These are phyloP conservation scores for Trypanosoma boissoni DNA, from an alignment of 208 protist species.

Conservation along the genomic window DNA sequence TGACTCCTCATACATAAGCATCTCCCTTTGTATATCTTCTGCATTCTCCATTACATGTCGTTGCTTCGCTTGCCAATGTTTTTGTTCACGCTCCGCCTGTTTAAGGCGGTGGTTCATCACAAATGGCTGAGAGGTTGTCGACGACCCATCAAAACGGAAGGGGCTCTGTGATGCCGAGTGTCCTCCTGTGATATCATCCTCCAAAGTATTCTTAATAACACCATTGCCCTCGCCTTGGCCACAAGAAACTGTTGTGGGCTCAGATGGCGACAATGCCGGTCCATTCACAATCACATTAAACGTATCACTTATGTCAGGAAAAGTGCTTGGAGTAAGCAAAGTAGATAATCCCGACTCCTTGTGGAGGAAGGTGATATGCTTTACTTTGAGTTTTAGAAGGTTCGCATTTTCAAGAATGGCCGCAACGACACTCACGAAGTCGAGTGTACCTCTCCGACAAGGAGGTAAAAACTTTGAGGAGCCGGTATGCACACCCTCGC, in stretches of 20 bases:
- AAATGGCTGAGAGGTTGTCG: too few species aligned
- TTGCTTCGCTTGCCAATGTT: too few species aligned
- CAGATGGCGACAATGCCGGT: not conserved
- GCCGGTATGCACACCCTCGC: conserved; percentile 6
- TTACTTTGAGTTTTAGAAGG: not conserved
- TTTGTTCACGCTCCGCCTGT: too few species aligned
- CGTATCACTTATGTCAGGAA: not conserved
- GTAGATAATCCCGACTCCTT: not conserved
- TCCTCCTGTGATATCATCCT: not conserved
- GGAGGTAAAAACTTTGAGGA: conserved; percentile 17
- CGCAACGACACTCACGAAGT: conserved; percentile 3
- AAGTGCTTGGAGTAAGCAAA: not conserved
- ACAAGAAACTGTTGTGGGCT: not conserved
- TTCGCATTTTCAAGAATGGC: conserved; percentile 5
- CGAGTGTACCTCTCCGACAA: not conserved
- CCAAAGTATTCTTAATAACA: not conserved
- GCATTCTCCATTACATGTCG: too few species aligned
- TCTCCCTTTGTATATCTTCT: too few species aligned
- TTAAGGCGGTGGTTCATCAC: too few species aligned
- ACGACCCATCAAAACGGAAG: too few species aligned
- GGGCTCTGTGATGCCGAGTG: too few species aligned
- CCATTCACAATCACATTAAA: not conserved
- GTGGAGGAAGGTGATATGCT: conserved; percentile 21
- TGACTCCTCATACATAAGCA: too few species aligned
- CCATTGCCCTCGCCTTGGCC: not conserved